Evolutionary conservation across 148 eudicot species (phyloP).

Genomic region (Camellia sinensis): DNA sequence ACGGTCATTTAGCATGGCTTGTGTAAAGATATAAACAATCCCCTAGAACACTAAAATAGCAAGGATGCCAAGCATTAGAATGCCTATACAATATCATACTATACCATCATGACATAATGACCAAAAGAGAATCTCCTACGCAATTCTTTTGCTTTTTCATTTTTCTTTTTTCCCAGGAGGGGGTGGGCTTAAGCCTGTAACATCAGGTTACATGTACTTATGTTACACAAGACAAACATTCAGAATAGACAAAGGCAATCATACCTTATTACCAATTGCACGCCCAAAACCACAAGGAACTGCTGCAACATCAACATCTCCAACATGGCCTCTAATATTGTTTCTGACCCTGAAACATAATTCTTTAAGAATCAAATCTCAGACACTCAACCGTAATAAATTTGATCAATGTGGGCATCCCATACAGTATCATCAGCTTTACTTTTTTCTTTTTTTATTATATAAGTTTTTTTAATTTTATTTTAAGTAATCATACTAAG

Average conservation of each 20-base stretch:
- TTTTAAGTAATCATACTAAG: neutral
- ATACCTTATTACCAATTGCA: constrained; percentile 95
- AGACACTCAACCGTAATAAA: neutral
- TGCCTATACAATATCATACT: neutral
- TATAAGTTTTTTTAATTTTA: too few relatives aligned
- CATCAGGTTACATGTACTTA: neutral
- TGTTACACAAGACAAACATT: constrained; percentile 1
- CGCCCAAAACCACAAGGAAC: constrained; percentile 97
- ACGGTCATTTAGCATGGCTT: neutral
- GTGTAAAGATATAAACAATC: neutral
- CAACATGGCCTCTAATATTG: constrained; percentile 57
- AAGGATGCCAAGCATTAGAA: neutral
- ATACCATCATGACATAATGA: neutral
- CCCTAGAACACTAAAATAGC: neutral
- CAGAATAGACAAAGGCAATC: constrained; percentile 10
- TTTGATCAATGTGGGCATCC: neutral
- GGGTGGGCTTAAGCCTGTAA: neutral
- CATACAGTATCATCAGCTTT: constrained; percentile 2
- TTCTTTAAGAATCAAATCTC: constrained; percentile 12
- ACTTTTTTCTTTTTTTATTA: neutral
- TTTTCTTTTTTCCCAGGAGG: neutral
- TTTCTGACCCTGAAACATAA: constrained; percentile 68
- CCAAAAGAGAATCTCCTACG: neutral
- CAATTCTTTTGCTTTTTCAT: neutral
- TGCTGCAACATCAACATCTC: constrained; percentile 90